Base-by-base conservation (phyloP, 257 asterid genomes). In the Plantago elongata region DNA sequence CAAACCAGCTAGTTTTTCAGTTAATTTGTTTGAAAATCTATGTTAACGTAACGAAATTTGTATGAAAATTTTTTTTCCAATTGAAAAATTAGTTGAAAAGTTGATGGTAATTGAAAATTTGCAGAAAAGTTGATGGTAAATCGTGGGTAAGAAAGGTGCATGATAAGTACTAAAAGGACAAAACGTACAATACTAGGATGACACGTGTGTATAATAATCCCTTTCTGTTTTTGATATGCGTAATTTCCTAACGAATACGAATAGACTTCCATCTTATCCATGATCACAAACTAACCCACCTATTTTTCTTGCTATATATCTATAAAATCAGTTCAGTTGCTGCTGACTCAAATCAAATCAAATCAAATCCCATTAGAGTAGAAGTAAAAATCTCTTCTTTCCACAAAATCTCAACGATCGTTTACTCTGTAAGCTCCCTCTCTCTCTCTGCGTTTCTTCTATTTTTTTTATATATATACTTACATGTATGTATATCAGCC, bases 271-370 rank as follows among this genome's bases (percentile, higher is more conserved):
- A 1, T 60, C 64, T 60, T 60, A 60, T 43, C 64, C 18, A 7
- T 15, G 17, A 44, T 60, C 43, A 60, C 38, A 12, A 44, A 60
- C 17, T 60, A 44, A n/a, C 64, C 64, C 64, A 42, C 29, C 2
- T 11, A 2, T 60, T 60, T 60, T 18, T 60, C 54, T 42, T 45
- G 16, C 22, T 60, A 60, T 60, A 17, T 60, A 17, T 60, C 12
- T 42, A 40, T 16, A 18, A n/a, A n/a, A n/a, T n/a, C n/a, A n/a
- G n/a, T 38, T 1, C 12, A 17, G 3, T 58, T 37, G 61, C 47
- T 59, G 64, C 38, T 34, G 57, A 51, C 57, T 51, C n/a, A 10
- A 8, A n/a, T n/a, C n/a, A n/a, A n/a, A n/a, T n/a, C n/a, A n/a
- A n/a, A n/a, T n/a, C n/a, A n/a, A n/a, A n/a, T 9, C 57, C 38